Evolutionary conservation across 2,329 filamentous ascomycete species (phyloP).

Genomic region (Monilinia polystroma): DNA sequence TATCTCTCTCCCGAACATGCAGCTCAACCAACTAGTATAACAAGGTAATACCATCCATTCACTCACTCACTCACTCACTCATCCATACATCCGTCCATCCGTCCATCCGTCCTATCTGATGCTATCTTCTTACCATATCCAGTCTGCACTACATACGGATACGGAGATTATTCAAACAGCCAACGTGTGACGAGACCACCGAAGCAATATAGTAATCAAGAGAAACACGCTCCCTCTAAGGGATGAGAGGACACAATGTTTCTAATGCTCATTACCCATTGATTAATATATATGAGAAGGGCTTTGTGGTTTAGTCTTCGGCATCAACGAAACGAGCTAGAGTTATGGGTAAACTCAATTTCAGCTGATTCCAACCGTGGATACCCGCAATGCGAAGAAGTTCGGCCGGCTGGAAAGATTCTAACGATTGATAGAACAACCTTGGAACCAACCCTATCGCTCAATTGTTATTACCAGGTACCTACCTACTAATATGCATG

Average conservation of each 20-base stretch:
- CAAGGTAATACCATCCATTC: no score
- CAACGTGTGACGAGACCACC: constrained; percentile 9
- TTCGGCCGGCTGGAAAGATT: no score
- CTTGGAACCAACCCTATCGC: neutral
- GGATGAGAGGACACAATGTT: neutral
- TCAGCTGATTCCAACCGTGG: neutral
- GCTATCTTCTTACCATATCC: constrained; percentile 3
- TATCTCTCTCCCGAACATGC: no score
- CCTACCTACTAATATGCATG: no score
- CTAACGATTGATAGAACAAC: neutral
- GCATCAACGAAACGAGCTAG: neutral
- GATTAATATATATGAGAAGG: neutral
- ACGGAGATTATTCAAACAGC: constrained; percentile 6
- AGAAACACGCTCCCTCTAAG: neutral
- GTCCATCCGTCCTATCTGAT: neutral
- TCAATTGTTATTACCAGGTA: no score
- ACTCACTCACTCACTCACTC: no score
- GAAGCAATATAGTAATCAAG: neutral
- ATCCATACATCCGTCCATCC: no score
- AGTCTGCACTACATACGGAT: neutral
- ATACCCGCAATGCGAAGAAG: neutral
- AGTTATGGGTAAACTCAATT: neutral
- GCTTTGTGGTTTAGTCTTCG: neutral
- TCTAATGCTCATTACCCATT: neutral
- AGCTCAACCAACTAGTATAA: no score